A percentile compares a stretch with the other conserved stretches of the same genome.
Evolutionary conservation across 257 asterid genomes (phyloP).

Genomic region (Forsythia suspensa): DNA sequence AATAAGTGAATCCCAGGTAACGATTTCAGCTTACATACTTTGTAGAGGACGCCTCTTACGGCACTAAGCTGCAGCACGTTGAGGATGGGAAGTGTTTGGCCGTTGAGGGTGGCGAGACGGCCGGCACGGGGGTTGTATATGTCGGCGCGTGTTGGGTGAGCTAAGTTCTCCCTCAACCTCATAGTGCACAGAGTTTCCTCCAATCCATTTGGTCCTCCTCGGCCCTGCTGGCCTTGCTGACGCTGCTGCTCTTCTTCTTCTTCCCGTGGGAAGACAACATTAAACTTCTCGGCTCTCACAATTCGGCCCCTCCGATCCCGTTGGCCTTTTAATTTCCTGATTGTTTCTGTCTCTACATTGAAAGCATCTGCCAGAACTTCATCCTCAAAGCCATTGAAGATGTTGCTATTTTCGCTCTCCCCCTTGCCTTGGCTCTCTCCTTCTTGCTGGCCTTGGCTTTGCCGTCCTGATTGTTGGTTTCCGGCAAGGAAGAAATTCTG

Average conservation of each 20-base stretch:
- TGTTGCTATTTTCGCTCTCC: conserved; percentile 25
- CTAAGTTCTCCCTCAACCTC: conserved; percentile 43
- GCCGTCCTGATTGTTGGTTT: conserved; percentile 35
- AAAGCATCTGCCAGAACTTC: conserved; percentile 35
- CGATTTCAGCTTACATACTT: conserved; percentile 22
- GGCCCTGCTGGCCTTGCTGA: neutral
- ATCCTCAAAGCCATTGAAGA: conserved; percentile 37
- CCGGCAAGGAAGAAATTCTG: conserved; percentile 72
- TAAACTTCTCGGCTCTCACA: conserved; percentile 39
- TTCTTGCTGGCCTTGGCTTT: neutral
- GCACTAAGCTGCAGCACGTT: conserved; percentile 46
- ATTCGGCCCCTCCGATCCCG: conserved; percentile 48
- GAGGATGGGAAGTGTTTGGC: conserved; percentile 59
- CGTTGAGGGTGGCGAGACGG: conserved; percentile 45
- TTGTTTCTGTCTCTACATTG: conserved; percentile 24
- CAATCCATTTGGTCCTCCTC: conserved; percentile 33
- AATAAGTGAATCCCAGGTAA: neutral
- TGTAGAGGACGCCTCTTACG: conserved; percentile 48
- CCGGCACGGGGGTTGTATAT: conserved; percentile 59
- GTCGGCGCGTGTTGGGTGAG: conserved; percentile 40
- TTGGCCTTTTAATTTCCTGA: conserved; percentile 30
- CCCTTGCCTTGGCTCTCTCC: conserved; percentile 6
- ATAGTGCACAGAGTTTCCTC: conserved; percentile 59
- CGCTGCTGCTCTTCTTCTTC: conserved; percentile 15
- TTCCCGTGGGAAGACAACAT: conserved; percentile 30